Conservation (phyloP, 306 rosid genomes). For the Cicer cuneatum region DNA sequence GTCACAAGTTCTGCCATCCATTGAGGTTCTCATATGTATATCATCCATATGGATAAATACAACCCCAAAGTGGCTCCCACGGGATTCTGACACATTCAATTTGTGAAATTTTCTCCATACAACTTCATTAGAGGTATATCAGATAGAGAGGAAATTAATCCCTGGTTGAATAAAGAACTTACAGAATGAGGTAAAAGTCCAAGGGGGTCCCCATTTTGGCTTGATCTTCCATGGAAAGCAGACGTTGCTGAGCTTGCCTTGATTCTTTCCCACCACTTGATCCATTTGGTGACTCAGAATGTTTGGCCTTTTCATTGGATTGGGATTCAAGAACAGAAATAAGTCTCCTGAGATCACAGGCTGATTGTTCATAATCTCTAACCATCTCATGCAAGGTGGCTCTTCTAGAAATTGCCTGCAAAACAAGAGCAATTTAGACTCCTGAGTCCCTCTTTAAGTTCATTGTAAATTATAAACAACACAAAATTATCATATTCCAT, state of each 20-base stretch:
- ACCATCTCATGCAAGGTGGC: slow-evolving; percentile 87
- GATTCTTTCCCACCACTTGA: slow-evolving; percentile 65
- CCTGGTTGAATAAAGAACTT: slow-evolving; percentile 51
- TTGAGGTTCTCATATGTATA: slow-evolving; percentile 7
- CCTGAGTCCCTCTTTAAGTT: slow-evolving; percentile 10
- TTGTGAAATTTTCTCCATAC: neutral
- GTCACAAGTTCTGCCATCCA: neutral
- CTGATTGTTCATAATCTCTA: slow-evolving; percentile 77
- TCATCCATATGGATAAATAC: slow-evolving; percentile 13
- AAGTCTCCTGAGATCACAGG: slow-evolving; percentile 74
- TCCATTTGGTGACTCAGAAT: slow-evolving; percentile 56
- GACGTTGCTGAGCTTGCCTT: slow-evolving; percentile 64
- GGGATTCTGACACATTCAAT: slow-evolving; percentile 17
- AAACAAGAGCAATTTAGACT: slow-evolving; percentile 42
- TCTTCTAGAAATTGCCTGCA: slow-evolving; percentile 92
- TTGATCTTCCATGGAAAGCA: slow-evolving; percentile 69
- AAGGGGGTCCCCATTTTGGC: slow-evolving; percentile 69
- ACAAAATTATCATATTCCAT: slow-evolving; percentile 25
- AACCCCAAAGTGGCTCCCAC: slow-evolving; percentile 3
- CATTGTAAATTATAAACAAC: slow-evolving; percentile 8
- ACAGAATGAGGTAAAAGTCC: slow-evolving; percentile 86
- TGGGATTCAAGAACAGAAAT: slow-evolving; percentile 65
- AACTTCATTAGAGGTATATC: slow-evolving; percentile 22
- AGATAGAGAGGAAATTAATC: slow-evolving; percentile 33
- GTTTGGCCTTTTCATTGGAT: slow-evolving; percentile 60